Base-by-base conservation (phyloP, 106 monocot species). In the Vanilla planifolia region DNA sequence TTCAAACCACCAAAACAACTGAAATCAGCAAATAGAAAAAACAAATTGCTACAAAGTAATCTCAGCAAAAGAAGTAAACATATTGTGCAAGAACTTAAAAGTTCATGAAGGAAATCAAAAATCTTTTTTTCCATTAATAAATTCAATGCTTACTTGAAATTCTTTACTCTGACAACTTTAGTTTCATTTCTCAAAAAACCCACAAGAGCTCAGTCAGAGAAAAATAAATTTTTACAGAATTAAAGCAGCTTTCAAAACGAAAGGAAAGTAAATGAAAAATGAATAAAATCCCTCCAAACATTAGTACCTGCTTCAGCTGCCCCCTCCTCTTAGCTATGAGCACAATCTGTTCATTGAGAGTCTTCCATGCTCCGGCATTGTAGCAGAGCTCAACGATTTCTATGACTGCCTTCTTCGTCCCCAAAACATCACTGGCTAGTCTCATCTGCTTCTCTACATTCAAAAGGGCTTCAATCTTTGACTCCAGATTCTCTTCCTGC, bases 371-470 rank as follows among this genome's bases (percentile, higher is more conserved):
- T 33, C 77, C 63, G 1, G 87, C 90, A 28, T 96, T 83, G 60
- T 68, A 96, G 74, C 90, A 96, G 25, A 91, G 79, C 61, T 86
- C 86, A 1, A 96, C 71, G 30, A 96, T 96, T 42, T 90, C 86
- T 27, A 79, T 64, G 22, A 70, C 90, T 2, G 91, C 90, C 67
- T 96, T 83, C 77, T 75, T 91, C 7, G 95, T 96, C 34, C 81
- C 91, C 13, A 73, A 65, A 16, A 96, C 90, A 59, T 96, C 95
- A 8, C 95, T 87, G 33, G 84, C 83, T 55, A 96, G 76, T 59
- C 95, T 67, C 74, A 77, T 76, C 47, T 96, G 90, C 65, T 96
- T 96, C 73, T 96, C 95, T 40, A 76, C 80, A 50, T 91, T 96
- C 51, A 96, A 64, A 11, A 87, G 70, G n/a, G 78, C 67, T 6